A percentile compares a stretch with the other conserved stretches of the same genome.
Evolutionary conservation across 2,329 filamentous ascomycete genomes (phyloP).

Genomic region (Fusarium papillatum): DNA sequence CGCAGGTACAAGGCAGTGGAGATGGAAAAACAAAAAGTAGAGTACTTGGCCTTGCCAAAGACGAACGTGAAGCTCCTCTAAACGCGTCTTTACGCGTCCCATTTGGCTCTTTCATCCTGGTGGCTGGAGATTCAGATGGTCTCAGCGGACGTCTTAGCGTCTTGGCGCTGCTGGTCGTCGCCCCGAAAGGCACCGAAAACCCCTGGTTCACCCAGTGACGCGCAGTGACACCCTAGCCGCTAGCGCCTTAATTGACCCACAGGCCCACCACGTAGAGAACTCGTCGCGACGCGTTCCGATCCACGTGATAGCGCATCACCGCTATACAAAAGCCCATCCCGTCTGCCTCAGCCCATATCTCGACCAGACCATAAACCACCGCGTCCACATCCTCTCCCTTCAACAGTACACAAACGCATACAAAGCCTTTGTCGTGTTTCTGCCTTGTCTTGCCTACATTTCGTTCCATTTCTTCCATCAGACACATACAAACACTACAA

Average conservation of each 20-base stretch:
- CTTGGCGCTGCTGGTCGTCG: conserved; percentile 28
- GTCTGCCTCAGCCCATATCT: conserved; percentile 44
- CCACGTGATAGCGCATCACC: conserved; percentile 55
- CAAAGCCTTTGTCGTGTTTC: conserved; percentile 29
- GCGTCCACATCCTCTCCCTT: conserved; percentile 42
- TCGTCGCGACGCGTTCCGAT: conserved; percentile 50
- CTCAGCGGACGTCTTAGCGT: conserved; percentile 30
- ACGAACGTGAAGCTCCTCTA: conserved; percentile 30
- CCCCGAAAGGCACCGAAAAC: conserved; percentile 31
- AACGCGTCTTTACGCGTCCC: conserved; percentile 43
- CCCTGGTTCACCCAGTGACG: conserved; percentile 40
- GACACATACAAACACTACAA: conserved; percentile 57
- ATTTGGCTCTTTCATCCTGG: conserved; percentile 35
- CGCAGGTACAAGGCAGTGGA: conserved; percentile 29
- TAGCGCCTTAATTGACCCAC: conserved; percentile 43
- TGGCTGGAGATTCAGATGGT: conserved; percentile 38
- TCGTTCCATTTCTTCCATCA: conserved; percentile 1
- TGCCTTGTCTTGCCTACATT: conserved; percentile 22
- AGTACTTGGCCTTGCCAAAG: conserved; percentile 26
- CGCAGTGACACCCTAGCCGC: conserved; percentile 31
- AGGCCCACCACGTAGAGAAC: conserved; percentile 40
- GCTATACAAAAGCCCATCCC: conserved; percentile 55
- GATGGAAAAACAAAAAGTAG: conserved; percentile 19
- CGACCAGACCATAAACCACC: conserved; percentile 43
- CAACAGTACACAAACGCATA: conserved; percentile 39